A percentile compares a stretch with the other conserved stretches of the same genome.
phyloP scores from a whole-genome alignment of 2,329 filamentous ascomycete genomes.

The Lecanicillium sp. region DNA sequence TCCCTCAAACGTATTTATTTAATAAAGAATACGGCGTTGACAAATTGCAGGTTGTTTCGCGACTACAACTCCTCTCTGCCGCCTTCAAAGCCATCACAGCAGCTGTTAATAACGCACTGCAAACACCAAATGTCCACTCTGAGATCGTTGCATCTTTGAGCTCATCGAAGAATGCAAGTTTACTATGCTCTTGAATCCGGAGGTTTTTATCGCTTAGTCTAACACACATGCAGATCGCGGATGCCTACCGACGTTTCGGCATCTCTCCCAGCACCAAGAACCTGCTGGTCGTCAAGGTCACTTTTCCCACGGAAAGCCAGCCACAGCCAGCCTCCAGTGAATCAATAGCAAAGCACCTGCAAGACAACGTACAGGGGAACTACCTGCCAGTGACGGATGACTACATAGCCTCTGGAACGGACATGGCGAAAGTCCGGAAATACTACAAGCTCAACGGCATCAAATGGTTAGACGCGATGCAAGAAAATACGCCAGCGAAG shows the following conservation, averaged over 20 bases:
- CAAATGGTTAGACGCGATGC: conserved; percentile 42
- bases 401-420: conserved; percentile 51
- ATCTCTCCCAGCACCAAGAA: conserved; percentile 63
- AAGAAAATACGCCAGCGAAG: conserved; percentile 32
- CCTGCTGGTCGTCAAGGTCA: conserved; percentile 77
- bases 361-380: conserved; percentile 54
- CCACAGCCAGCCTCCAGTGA: conserved; percentile 39
- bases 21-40: neutral
- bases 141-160: conserved; percentile 79
- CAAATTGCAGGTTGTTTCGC: conserved; percentile 53
- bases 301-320: conserved; percentile 40
- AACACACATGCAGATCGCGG: conserved; percentile 62
- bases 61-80: conserved; percentile 66
- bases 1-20: neutral
- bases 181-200: no score
- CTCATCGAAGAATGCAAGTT: conserved; percentile 71
- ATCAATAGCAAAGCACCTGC: conserved; percentile 54
- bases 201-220: no score
- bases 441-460: conserved; percentile 74
- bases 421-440: conserved; percentile 68
- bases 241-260: conserved; percentile 85
- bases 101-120: conserved; percentile 54
- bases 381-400: conserved; percentile 56
- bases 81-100: conserved; percentile 71
- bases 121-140: conserved; percentile 81